Evolutionary conservation across 306 rosid genomes (phyloP), one percentile per base, ranked within the genome.

Genomic region (Inga laurina): DNA sequence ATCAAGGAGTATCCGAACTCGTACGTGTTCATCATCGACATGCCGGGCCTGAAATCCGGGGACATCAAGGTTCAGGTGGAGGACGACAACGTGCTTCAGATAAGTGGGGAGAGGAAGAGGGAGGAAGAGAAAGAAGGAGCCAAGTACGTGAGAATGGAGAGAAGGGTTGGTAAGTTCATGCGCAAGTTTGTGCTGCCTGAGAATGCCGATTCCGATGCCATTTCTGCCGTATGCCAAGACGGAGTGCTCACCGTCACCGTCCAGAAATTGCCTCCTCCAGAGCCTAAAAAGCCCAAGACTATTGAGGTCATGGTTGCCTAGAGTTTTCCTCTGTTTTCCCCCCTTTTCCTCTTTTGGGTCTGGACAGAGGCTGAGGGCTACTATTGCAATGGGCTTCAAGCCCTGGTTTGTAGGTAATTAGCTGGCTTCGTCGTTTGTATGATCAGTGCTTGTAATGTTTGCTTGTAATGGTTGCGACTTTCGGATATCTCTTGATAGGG

Each of bases 61-160:
- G 97, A 91, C 67, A 90, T 93, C 72, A 90, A 86, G 91, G 95
- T 93, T 41, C 90, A 91, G 79, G 92, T 93, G 56, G 79, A 91
- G 85, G 93, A 90, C 3, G 97, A 86, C n/a, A 91, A 91, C n/a
- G 85, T 90, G 87, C 92, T 91, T 18, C 16, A 88, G 74, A 79
- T 93, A 21, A 83, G 86, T 59, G 95, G 93, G 7, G 97, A 93
- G 91, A 89, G 94, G 89, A 89, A 85, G 85, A 80, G 93, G 37
- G 97, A 90, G 39, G 95, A 93, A 54, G 95, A 88, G 87, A 88
- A 85, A 62, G 97, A 87, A 8, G 97, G 90, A 3, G 90, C 85
- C 0, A 93, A 86, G 90, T 93, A 90, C 27, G 78, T 91, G 82
- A 91, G 91, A 27, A 91, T 91, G 95, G 97, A 93, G 76, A 85